Percentiles rank a stretch among this genome's conserved stretches.
Evolutionary conservation across 148 eudicot species (phyloP).

Genomic region (Amaranthus hypochondriacus): DNA sequence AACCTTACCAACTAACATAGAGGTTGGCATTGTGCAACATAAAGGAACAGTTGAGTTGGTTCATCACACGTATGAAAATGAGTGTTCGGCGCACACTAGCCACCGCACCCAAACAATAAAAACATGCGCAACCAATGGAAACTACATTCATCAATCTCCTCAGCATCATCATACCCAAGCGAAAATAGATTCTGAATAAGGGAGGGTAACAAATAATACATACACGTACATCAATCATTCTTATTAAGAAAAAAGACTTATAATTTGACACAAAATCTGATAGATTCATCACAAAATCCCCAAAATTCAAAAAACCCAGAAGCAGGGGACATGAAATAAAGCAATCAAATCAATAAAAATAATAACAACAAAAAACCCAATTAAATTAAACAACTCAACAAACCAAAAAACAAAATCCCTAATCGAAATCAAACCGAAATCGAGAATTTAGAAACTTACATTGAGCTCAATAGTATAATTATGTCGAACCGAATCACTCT

Average conservation of each 20-base stretch:
- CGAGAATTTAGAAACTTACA: constrained; percentile 36
- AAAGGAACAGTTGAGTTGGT: too few relatives aligned
- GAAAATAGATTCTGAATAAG: not conserved
- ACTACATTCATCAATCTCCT: not conserved
- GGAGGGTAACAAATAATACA: not conserved
- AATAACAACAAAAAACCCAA: not conserved
- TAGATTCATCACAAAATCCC: not conserved
- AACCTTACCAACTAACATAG: too few relatives aligned
- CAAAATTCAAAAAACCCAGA: constrained; percentile 1
- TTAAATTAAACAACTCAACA: not conserved
- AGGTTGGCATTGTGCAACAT: too few relatives aligned
- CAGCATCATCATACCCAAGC: too few relatives aligned
- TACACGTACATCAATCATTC: not conserved
- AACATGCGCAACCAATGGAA: not conserved
- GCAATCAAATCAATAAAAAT: not conserved
- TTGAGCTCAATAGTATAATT: constrained; percentile 69
- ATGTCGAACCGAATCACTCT: constrained; percentile 65
- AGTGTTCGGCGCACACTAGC: too few relatives aligned
- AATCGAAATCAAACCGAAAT: too few relatives aligned
- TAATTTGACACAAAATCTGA: not conserved
- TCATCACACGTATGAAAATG: too few relatives aligned
- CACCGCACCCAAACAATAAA: not conserved
- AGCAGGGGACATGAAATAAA: not conserved
- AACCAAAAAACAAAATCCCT: too few relatives aligned
- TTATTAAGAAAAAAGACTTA: not conserved